These are phyloP conservation scores for Ceratobasidium theobromae DNA, from an alignment of 1,284 basidiomycete species.

Conservation along the genomic window DNA sequence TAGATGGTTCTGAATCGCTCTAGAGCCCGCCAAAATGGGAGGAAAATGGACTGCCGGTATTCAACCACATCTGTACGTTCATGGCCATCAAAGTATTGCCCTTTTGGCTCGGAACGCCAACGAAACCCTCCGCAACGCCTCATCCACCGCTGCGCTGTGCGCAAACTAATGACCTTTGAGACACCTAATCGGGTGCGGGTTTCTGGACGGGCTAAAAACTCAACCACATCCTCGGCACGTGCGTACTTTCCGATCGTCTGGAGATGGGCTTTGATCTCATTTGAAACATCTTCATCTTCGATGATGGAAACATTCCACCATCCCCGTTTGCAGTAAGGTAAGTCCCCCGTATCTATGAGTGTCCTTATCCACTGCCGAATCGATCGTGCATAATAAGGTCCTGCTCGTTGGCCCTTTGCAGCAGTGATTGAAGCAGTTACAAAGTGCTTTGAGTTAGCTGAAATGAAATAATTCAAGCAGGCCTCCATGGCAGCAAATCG, in stretches of 20 bases:
- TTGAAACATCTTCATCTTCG: slow-evolving; percentile 25
- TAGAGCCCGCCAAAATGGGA: not conserved
- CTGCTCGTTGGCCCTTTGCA: not conserved
- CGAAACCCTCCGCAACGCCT: not conserved
- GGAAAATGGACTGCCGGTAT: not conserved
- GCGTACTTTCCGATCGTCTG: slow-evolving; percentile 28
- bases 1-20: not conserved
- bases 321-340: not conserved
- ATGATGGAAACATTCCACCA: slow-evolving; percentile 17
- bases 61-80: not conserved
- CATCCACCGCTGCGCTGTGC: not conserved
- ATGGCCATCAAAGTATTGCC: not conserved
- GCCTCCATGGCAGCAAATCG: not conserved
- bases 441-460: not conserved
- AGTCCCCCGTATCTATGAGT: not conserved
- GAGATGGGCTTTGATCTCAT: slow-evolving; percentile 22
- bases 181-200: not conserved
- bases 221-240: slow-evolving; percentile 25
- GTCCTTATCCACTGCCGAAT: slow-evolving; percentile 9
- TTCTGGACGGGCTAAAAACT: slow-evolving; percentile 7
- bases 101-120: not conserved
- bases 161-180: not conserved
- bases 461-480: slow-evolving; percentile 1
- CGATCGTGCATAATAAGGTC: not conserved
- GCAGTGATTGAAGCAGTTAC: not conserved